Base-by-base conservation (phyloP, 345 rosid genomes). In the Rhizophora apiculata region DNA sequence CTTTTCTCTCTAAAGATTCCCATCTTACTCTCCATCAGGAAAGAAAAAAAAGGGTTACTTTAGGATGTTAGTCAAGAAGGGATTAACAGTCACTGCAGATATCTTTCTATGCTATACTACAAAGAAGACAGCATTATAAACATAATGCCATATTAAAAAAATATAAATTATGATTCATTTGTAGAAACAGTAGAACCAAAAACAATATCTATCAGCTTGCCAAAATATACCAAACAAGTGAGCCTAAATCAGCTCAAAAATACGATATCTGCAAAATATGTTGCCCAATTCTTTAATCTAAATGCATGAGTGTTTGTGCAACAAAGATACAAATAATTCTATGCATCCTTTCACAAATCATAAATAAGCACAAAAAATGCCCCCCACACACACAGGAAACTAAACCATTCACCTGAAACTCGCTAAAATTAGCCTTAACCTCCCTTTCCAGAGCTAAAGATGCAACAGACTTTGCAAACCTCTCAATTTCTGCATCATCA, bases 381-480 rank as follows among this genome's bases (percentile, higher is more conserved):
- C 18, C 49, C 15, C 18, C 9, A 39, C 2, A 26, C 9, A 34
- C 9, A 34, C 1, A 34, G 37, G 37, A 8, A 1, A 34, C 37
- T 34, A 34, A 31, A 49, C 52, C 26, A 15, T 83, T 76, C 43
- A 90, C 97, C 91, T 89, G 94, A 84, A 93, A 93, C 69, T 88
- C 89, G 7, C 86, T 83, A 76, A 93, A 93, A 69, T 88, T 89
- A 58, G 81, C 84, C 76, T 85, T 85, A 15, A 78, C 91, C 80
- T 93, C 91, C 75, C 98, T 88, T 70, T 89, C 91, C 78, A 88
- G 55, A 74, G 97, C 96, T 83, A 94, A 85, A 64, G 73, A 83
- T 19, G 91, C 88, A 65, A 94, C 65, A 31, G 97, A 89, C 51
- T 66, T 54, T 0, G 85, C 86, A 83, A 91, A 94, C 63, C 63